Evolutionary conservation across 345 rosid genomes (phyloP), one percentile per base, ranked within the genome.

Genomic region (Ricinus communis): DNA sequence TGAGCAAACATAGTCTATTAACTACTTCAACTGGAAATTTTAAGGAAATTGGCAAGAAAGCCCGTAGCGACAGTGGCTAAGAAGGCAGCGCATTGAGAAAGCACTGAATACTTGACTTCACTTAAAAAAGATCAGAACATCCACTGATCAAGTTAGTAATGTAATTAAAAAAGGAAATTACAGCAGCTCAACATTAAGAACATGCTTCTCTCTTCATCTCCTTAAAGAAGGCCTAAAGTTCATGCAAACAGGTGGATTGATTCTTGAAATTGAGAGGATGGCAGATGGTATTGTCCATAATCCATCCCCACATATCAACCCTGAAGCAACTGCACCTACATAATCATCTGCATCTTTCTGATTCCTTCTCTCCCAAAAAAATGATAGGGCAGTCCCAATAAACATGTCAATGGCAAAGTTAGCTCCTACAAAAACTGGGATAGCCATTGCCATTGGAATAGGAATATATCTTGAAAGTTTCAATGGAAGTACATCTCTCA

Each of bases 201-300:
- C 38, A 33, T 33, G 4, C 6, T 6, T 33, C 38, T 6, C 38
- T 19, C 13, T 45, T 85, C 83, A 90, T 22, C 80, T 50, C 50
- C 77, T 55, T 4, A 66, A 19, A 12, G 93, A 62, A 5, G 93
- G 93, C 60, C 96, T 89, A 51, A 90, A 91, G 75, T 85, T 82
- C 97, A 91, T 91, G 76, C 96, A 91, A 65, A 90, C 87, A 22
- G 97, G 97, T 0, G 96, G 97, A 70, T 88, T 85, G 70, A 91
- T 79, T 82, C 86, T 88, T 43, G 87, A 85, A 72, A 91, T 87
- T 4, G 97, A 88, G 30, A 91, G 88, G 24, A 88, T 52, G 0
- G 97, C 96, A 0, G 96, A 89, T 5, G 97, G 96, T 40, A 91
- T 77, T 4, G 91, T 88, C 97, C 97, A 91, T 28, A 91, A 87